A percentile compares a stretch with the other conserved stretches of the same genome.
Conservation (phyloP, 2,329 filamentous ascomycete genomes). For the Fusarium sp. region DNA sequence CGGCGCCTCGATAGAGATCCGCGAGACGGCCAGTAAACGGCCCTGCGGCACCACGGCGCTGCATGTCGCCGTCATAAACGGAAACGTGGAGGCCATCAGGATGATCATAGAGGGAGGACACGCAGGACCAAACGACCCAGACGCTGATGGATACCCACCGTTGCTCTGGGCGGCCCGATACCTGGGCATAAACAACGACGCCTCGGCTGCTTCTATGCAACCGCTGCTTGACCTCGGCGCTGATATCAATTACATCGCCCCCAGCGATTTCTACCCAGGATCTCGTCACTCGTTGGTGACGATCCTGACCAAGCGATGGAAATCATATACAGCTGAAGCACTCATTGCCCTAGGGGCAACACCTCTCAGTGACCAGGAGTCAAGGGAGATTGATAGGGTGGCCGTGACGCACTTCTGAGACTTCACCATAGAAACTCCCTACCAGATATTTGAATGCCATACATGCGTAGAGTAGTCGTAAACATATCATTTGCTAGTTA, state of each 20-base stretch:
- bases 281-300: conserved; percentile 4
- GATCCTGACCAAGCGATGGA: not conserved
- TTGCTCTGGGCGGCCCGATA: conserved; percentile 23
- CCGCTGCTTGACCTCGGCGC: conserved; percentile 22
- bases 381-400: not conserved
- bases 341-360: not conserved
- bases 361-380: not conserved
- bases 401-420: not conserved
- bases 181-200: conserved; percentile 2
- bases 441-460: not conserved
- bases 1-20: conserved; percentile 24
- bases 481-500: conserved; percentile 1
- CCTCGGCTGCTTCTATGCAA: not conserved
- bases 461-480: not conserved
- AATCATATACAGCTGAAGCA: conserved; percentile 9
- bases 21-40: not conserved
- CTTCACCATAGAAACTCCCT: not conserved
- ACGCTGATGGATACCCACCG: conserved; percentile 21
- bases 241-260: conserved; percentile 19
- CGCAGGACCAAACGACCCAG: conserved; percentile 18
- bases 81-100: conserved; percentile 4
- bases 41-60: conserved; percentile 20
- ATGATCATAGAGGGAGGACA: conserved; percentile 14
- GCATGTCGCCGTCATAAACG: conserved; percentile 19
- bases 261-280: not conserved